Evolutionary conservation across 495 filamentous ascomycete species (phyloP).

Genomic region (Penicillium robsamsonii): DNA sequence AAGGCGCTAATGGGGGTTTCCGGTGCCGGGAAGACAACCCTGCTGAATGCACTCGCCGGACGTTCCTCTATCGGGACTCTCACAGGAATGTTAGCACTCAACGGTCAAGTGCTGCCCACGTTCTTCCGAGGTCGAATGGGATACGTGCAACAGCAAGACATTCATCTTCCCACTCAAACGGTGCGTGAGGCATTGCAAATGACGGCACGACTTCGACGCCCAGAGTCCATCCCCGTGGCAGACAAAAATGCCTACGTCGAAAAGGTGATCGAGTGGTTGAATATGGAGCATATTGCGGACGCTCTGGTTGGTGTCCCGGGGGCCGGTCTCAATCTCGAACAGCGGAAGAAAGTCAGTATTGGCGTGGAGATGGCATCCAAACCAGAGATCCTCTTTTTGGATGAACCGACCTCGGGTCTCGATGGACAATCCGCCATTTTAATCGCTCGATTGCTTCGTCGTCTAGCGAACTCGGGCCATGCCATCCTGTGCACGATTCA

Average conservation of each 20-base stretch:
- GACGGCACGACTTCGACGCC: conserved; percentile 45
- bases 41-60: conserved; percentile 48
- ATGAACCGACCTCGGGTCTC: conserved; percentile 66
- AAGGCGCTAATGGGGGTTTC: conserved; percentile 67
- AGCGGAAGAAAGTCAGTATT: conserved; percentile 60
- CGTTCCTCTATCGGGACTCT: conserved; percentile 27
- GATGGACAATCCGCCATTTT: conserved; percentile 66
- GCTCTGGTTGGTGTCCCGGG: conserved; percentile 34
- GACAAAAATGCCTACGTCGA: conserved; percentile 41
- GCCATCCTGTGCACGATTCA: conserved; percentile 67
- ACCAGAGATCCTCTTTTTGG: conserved; percentile 53
- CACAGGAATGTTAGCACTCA: conserved; percentile 28
- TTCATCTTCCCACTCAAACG: conserved; percentile 54
- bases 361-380: conserved; percentile 75
- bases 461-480: conserved; percentile 56
- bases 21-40: conserved; percentile 70
- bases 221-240: conserved; percentile 23
- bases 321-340: conserved; percentile 35
- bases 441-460: conserved; percentile 65
- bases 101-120: conserved; percentile 28
- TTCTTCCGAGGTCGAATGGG: conserved; percentile 50
- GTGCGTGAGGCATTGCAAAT: conserved; percentile 49
- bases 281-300: conserved; percentile 31
- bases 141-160: conserved; percentile 67
- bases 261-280: conserved; percentile 30